Evolutionary conservation across 1,284 basidiomycete genomes (phyloP), one percentile per base, ranked within the genome.

Genomic region (Apiotrichum siamense): DNA sequence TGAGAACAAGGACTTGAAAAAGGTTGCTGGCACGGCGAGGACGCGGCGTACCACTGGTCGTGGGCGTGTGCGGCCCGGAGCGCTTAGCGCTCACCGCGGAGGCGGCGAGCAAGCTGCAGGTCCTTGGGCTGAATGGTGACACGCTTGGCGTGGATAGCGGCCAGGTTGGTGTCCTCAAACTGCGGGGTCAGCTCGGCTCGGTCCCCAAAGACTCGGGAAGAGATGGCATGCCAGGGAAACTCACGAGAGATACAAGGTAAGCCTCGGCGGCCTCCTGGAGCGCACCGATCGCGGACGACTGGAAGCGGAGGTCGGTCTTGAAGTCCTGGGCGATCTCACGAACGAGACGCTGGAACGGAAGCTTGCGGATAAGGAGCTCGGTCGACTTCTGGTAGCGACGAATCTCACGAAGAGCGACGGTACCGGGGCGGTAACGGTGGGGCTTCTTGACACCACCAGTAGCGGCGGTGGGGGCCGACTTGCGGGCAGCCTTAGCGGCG

Each of bases 321-420:
- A 80, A 81, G 75, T 81, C 79, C 75, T 81, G 79, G 42, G 74
- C 74, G 51, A 75, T 85, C 72, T 85, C 83, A 74, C 83, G 85
- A 60, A 91, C 87, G 52, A 91, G 83, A 60, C 89, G 82, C 77
- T 93, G 88, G 85, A 92, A 92, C 53, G 89, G 90, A 47, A 91
- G 82, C 77, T 92, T 93, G 68, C 90, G 83, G 75, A 92, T 92
- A 57, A 93, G 81, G 61, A 93, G 79, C 77, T 92, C 88, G 52
- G 93, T 91, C 66, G 88, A 90, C 74, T 74, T 76, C 68, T 79
- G 78, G 77, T 79, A 79, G 63, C 78, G 76, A 64, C 78, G 68
- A 65, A 79, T 79, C 70, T 80, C 79, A 66, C 77, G 76, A 52
- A 79, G 75, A 52, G 78, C 77, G 72, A 79, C 77, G 57, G 77